These are phyloP conservation scores for Gaultheria prostrata DNA, from an alignment of 148 eudicot species.

Conservation along the genomic window DNA sequence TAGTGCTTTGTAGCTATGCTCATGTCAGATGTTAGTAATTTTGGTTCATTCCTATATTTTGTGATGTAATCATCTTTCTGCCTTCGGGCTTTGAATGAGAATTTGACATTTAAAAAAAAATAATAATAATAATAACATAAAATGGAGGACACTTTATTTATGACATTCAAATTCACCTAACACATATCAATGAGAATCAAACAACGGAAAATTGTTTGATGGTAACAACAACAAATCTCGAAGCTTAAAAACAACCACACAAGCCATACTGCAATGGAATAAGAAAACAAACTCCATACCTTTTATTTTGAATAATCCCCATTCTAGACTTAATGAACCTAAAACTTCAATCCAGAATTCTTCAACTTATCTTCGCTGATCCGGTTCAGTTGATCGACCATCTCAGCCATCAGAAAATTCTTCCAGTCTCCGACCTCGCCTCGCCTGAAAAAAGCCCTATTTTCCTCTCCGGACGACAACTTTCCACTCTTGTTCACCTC, in stretches of 20 bases:
- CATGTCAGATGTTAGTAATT: no score
- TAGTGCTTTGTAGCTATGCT: no score
- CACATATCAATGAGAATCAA: no score
- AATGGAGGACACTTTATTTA: no score
- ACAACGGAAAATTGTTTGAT: background rate
- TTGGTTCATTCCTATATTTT: no score
- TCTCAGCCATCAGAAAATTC: slow-evolving; percentile 12
- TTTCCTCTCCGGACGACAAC: slow-evolving; percentile 1
- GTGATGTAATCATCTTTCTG: no score
- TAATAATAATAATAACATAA: no score
- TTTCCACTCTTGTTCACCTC: slow-evolving; percentile 30
- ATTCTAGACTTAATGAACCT: background rate
- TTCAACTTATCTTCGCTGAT: slow-evolving; percentile 2
- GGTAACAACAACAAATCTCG: no score
- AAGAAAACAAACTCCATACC: background rate
- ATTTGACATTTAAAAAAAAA: no score
- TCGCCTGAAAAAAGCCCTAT: slow-evolving; percentile 17
- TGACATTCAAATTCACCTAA: no score
- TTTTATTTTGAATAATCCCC: background rate
- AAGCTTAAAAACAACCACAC: no score
- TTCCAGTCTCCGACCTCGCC: slow-evolving; percentile 24
- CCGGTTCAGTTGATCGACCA: slow-evolving; percentile 3
- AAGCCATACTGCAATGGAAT: background rate
- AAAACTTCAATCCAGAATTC: slow-evolving; percentile 20
- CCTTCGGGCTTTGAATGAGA: no score